Percentiles rank a stretch among this genome's conserved stretches.
Evolutionary conservation across 2,329 filamentous ascomycete species (phyloP).

Genomic region (Diaporthe amygdali): DNA sequence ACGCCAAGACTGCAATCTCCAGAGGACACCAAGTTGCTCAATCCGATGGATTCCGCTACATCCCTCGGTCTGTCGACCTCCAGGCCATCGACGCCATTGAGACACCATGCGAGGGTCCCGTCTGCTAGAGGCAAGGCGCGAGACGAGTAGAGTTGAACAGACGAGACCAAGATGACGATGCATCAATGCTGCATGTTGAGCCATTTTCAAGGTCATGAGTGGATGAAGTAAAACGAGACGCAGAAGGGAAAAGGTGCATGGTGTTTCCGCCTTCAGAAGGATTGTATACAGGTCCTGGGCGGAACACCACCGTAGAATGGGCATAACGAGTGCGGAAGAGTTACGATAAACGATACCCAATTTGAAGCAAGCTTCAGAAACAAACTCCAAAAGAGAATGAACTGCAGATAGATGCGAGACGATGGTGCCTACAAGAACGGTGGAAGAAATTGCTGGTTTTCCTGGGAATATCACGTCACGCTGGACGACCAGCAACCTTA

Average conservation of each 20-base stretch:
- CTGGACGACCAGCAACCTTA: neutral
- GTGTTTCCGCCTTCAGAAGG: neutral
- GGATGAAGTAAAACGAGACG: neutral
- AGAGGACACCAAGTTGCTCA: conserved; percentile 40
- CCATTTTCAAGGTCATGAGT: neutral
- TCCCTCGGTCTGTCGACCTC: conserved; percentile 49
- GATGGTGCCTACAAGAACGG: neutral
- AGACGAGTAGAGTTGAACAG: conserved; percentile 38
- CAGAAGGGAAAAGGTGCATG: neutral
- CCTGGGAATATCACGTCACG: neutral
- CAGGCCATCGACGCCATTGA: conserved; percentile 51
- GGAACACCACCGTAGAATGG: neutral
- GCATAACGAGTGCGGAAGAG: neutral
- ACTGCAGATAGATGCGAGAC: neutral
- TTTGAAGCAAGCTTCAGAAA: neutral
- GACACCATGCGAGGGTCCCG: conserved; percentile 38
- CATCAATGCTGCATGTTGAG: neutral
- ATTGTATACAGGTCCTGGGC: neutral
- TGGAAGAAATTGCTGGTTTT: neutral
- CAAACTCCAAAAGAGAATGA: neutral
- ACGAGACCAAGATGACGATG: neutral
- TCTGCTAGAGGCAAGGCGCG: conserved; percentile 44
- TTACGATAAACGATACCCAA: conserved; percentile 7
- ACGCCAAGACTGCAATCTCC: conserved; percentile 40
- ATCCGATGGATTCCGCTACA: conserved; percentile 46